Evolutionary conservation across 257 asterid genomes (phyloP).

Genomic region (Solanum rostratum): DNA sequence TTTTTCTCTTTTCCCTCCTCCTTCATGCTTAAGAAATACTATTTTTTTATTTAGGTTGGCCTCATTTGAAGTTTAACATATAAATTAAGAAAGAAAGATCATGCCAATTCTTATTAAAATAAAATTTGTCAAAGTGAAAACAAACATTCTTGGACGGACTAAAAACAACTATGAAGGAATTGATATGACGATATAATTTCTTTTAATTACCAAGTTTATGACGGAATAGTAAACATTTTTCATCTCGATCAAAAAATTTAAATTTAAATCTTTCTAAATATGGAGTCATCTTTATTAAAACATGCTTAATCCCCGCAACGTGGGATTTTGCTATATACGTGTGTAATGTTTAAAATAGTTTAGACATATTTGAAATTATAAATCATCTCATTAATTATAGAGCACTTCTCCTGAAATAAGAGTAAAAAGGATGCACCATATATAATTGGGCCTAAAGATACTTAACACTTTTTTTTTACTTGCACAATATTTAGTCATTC

Average conservation of each 20-base stretch:
- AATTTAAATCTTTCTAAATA: no score
- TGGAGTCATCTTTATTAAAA: no score
- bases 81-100: background rate
- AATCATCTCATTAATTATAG: background rate
- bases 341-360: no score
- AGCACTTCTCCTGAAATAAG: no score
- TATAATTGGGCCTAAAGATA: no score
- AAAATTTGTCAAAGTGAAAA: background rate
- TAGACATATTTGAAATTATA: background rate
- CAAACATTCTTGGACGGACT: background rate
- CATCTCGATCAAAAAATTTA: no score
- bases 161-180: background rate
- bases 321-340: no score
- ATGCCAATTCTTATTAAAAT: background rate
- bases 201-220: no score
- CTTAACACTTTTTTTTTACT: background rate
- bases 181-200: no score
- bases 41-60: background rate
- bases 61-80: background rate
- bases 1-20: background rate
- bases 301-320: no score
- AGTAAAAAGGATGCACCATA: no score
- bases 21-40: background rate
- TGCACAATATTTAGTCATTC: background rate
- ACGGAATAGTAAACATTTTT: no score